These are phyloP conservation scores for Blastosporella zonata DNA, from an alignment of 1,284 basidiomycete genomes.

Conservation along the genomic window DNA sequence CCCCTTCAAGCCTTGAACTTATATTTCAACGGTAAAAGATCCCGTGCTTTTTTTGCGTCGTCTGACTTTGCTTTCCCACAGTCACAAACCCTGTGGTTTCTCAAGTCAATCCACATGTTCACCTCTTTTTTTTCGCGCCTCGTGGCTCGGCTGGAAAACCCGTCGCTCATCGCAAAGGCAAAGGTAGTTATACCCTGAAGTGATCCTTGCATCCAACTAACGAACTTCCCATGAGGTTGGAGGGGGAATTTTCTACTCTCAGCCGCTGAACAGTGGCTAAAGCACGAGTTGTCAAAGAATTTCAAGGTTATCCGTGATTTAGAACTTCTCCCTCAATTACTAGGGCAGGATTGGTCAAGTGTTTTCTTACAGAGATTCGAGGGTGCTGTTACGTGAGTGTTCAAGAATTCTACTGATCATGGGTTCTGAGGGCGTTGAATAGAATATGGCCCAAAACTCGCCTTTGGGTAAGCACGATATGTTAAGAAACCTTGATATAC, in stretches of 20 bases:
- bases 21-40: slow-evolving; percentile 80
- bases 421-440: slow-evolving; percentile 7
- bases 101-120: slow-evolving; percentile 96
- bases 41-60: background rate
- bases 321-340: slow-evolving; percentile 82
- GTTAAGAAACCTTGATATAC: background rate
- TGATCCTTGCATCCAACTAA: too few relatives aligned
- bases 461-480: slow-evolving; percentile 48
- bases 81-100: slow-evolving; percentile 96
- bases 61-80: slow-evolving; percentile 27
- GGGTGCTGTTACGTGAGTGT: slow-evolving; percentile 72
- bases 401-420: background rate
- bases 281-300: slow-evolving; percentile 93
- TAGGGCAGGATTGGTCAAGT: slow-evolving; percentile 94
- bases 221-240: slow-evolving; percentile 60
- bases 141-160: slow-evolving; percentile 92
- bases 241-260: slow-evolving; percentile 94
- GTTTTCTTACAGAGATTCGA: slow-evolving; percentile 91
- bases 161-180: slow-evolving; percentile 88
- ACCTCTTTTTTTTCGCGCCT: slow-evolving; percentile 97
- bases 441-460: slow-evolving; percentile 88
- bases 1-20: slow-evolving; percentile 89
- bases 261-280: slow-evolving; percentile 90
- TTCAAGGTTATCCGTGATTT: slow-evolving; percentile 95
- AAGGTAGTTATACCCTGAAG: slow-evolving; percentile 49